Evolutionary conservation across 192 early-diverging fungal genomes (phyloP), one percentile per base, ranked within the genome.

Genomic region (Linnemannia exigua): DNA sequence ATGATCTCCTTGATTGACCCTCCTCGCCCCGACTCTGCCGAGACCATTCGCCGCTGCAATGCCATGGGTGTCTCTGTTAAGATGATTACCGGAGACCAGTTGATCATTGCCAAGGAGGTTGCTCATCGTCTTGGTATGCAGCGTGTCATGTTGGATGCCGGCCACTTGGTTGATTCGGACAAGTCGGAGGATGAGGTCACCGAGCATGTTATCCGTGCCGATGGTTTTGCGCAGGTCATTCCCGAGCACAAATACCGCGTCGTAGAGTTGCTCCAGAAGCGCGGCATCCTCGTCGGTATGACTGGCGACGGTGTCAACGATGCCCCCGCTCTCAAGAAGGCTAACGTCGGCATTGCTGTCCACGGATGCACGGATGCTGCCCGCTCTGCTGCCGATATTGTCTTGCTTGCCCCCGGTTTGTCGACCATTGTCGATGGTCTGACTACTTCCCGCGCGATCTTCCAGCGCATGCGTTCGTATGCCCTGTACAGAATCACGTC

Each of bases 281-380:
- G 94, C 78, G 95, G 95, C n/a, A 81, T 94, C 31, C 84, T 96
- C 16, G 95, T 97, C 74, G 95, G 96, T 83, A 98, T 99, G 97
- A 98, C 97, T 51, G 98, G 98, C 85, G 98, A 98, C 89, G 97
- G 97, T 89, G 96, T 98, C 68, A 99, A 99, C 87, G 98, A 99
- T 88, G 98, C 98, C 20, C 98, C 98, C 17, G 98, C 98, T 25
- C 90, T 99, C 36, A 99, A 99, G 90, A 98, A 98, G 92, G 97
- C 97, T 70, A 95, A 98, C 85, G 97, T 99, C 73, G 98, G 98
- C 77, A 99, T 99, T 89, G 98, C 98, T 58, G 97, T 99, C 67
- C 93, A 97, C 67, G 96, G 96, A 74, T 97, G 97, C 89, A 99
- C 98, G 2, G 98, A 99, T 88, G 97, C 97, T 76, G 98, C 98